These are phyloP conservation scores for Rhynchosporium agropyri DNA, from an alignment of 2,329 filamentous ascomycete genomes.

Conservation along the genomic window DNA sequence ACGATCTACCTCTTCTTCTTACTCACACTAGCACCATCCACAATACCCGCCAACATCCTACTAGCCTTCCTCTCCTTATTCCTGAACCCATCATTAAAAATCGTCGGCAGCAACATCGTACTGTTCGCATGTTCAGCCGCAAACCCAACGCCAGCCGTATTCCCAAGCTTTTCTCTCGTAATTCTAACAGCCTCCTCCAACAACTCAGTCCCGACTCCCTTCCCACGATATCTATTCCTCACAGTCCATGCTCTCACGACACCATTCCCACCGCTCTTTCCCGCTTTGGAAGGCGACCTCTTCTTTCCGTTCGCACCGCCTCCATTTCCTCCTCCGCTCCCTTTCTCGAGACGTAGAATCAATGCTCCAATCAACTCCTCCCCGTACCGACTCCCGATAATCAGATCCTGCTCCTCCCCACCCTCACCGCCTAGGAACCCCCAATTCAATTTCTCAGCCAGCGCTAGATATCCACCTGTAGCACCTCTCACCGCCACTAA, in stretches of 20 bases:
- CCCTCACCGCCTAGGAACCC: constrained; percentile 36
- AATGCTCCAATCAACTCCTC: constrained; percentile 70
- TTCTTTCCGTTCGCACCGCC: constrained; percentile 26
- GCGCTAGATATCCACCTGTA: constrained; percentile 57
- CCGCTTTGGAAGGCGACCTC: constrained; percentile 28
- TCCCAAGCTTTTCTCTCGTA: constrained; percentile 69
- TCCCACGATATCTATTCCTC: constrained; percentile 65
- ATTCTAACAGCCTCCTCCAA: constrained; percentile 72
- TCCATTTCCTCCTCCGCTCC: constrained; percentile 35
- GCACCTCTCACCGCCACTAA: constrained; percentile 63
- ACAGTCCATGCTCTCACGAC: constrained; percentile 85
- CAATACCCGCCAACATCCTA: constrained; percentile 53
- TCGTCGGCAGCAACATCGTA: constrained; percentile 59
- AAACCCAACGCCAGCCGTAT: constrained; percentile 70
- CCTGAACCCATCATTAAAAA: constrained; percentile 65
- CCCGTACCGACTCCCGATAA: constrained; percentile 70
- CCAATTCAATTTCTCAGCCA: constrained; percentile 39
- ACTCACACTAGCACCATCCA: constrained; percentile 45
- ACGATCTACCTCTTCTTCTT: constrained; percentile 36
- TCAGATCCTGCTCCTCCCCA: constrained; percentile 51
- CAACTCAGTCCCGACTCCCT: constrained; percentile 72
- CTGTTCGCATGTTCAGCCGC: constrained; percentile 78
- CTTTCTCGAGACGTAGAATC: constrained; percentile 65
- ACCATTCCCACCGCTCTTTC: constrained; percentile 61
- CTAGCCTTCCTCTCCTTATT: constrained; percentile 61